phyloP scores from a whole-genome alignment of 805 yeast genomes.

The Cyberlindnera maritima region DNA sequence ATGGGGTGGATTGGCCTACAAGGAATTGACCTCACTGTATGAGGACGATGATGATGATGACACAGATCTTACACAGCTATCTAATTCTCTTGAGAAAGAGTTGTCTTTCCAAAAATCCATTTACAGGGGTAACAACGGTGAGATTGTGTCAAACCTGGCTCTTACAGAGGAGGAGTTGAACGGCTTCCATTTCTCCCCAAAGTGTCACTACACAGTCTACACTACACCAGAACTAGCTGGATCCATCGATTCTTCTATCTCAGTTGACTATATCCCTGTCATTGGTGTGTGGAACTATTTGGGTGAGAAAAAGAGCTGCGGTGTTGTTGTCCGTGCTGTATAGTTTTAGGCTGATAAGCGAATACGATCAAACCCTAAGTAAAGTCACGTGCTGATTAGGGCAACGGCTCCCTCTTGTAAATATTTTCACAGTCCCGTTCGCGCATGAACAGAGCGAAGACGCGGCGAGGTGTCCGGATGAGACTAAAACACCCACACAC shows the following conservation, averaged over 20 bases:
- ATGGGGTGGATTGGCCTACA: constrained; percentile 67
- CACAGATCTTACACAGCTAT: not conserved
- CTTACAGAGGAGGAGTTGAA: constrained; percentile 15
- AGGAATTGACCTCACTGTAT: constrained; percentile 33
- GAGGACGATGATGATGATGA: constrained; percentile 42
- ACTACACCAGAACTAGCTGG: constrained; percentile 17
- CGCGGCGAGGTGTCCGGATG: not conserved
- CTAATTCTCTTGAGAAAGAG: not conserved
- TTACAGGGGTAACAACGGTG: constrained; percentile 16
- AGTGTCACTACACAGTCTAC: constrained; percentile 25
- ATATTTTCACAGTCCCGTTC: not conserved
- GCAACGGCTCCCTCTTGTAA: not conserved
- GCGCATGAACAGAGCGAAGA: not conserved
- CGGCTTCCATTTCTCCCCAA: constrained; percentile 6
- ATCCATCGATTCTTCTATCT: not conserved
- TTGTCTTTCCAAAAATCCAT: constrained; percentile 7
- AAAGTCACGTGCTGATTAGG: constrained; percentile 11
- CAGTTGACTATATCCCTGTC: constrained; percentile 31
- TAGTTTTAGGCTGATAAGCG: not conserved
- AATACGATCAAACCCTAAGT: constrained; percentile 1
- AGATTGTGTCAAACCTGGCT: constrained; percentile 21
- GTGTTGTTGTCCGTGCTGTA: constrained; percentile 23
- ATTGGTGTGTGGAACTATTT: constrained; percentile 26
- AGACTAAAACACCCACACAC: constrained; percentile 13
- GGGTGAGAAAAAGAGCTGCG: constrained; percentile 24